phyloP scores from a whole-genome alignment of 352 stramenopile species.

The Aphanomyces astaci region DNA sequence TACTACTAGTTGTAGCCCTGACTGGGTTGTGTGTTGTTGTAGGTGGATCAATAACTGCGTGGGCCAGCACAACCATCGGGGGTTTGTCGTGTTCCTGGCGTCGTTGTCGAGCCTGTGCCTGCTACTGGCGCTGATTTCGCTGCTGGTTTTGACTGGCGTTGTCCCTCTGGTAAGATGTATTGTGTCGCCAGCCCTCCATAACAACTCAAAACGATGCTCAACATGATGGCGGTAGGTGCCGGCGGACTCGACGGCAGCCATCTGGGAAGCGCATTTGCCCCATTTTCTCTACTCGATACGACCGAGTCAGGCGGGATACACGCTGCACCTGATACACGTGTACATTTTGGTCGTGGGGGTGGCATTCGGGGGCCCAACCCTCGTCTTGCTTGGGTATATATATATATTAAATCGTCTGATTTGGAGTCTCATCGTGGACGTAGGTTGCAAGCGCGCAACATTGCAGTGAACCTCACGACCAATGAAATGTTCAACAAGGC shows the following conservation, averaged over 20 bases:
- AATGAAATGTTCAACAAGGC: conserved; percentile 87
- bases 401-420: too few relatives aligned
- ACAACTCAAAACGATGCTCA: too few relatives aligned
- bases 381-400: conserved; percentile 39
- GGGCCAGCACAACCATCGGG: conserved; percentile 59
- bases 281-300: background rate
- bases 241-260: background rate
- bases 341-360: conserved; percentile 45
- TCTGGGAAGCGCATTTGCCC: background rate
- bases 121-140: conserved; percentile 37
- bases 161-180: conserved; percentile 30
- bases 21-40: background rate
- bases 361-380: conserved; percentile 62
- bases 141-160: conserved; percentile 39
- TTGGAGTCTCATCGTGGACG: too few relatives aligned
- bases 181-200: background rate
- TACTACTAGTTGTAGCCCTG: background rate
- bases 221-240: conserved; percentile 14
- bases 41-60: conserved; percentile 82
- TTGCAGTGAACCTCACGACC: conserved; percentile 61
- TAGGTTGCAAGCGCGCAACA: conserved; percentile 62
- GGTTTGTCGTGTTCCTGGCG: conserved; percentile 61
- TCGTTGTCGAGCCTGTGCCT: conserved; percentile 45
- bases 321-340: conserved; percentile 45
- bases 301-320: background rate